phyloP scores from a whole-genome alignment of 1,284 basidiomycete species.

The Trichosporon sp. region DNA sequence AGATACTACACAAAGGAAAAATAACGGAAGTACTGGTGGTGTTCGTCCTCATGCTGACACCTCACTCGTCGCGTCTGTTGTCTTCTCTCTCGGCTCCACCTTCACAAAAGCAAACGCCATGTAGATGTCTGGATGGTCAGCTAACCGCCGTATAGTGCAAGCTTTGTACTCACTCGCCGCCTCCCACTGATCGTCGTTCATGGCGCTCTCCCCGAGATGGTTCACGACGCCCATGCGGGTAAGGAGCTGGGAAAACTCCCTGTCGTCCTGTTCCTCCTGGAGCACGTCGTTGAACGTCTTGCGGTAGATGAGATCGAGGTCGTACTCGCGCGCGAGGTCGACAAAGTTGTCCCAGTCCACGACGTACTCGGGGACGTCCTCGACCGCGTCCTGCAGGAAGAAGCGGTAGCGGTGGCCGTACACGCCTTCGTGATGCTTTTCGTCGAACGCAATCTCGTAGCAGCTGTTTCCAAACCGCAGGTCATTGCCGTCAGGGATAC shows the following conservation, averaged over 20 bases:
- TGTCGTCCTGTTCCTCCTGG: slow-evolving; percentile 70
- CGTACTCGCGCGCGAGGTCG: slow-evolving; percentile 77
- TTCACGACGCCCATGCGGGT: slow-evolving; percentile 87
- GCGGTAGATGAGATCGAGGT: slow-evolving; percentile 73
- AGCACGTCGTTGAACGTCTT: slow-evolving; percentile 88
- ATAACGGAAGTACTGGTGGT: not conserved
- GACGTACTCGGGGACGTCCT: slow-evolving; percentile 94
- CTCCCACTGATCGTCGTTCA: slow-evolving; percentile 93
- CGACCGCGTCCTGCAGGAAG: slow-evolving; percentile 91
- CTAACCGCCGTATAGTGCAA: too few species aligned
- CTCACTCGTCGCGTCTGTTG: not conserved
- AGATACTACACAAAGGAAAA: not conserved
- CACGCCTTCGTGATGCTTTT: slow-evolving; percentile 63
- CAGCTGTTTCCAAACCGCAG: slow-evolving; percentile 87
- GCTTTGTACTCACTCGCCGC: slow-evolving; percentile 76
- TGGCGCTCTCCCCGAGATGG: slow-evolving; percentile 76
- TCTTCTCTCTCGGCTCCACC: slow-evolving; percentile 36
- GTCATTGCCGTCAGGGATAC: slow-evolving; percentile 66
- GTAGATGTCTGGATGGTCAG: slow-evolving; percentile 68
- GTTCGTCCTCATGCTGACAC: not conserved
- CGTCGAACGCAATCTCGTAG: slow-evolving; percentile 85
- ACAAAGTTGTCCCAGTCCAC: slow-evolving; percentile 93
- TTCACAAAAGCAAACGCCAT: slow-evolving; percentile 81
- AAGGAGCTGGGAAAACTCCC: slow-evolving; percentile 76
- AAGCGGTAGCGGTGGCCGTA: slow-evolving; percentile 94